Evolutionary conservation across 192 early-diverging fungal genomes (phyloP), one percentile per base, ranked within the genome.

Genomic region (Entomortierella parvispora): DNA sequence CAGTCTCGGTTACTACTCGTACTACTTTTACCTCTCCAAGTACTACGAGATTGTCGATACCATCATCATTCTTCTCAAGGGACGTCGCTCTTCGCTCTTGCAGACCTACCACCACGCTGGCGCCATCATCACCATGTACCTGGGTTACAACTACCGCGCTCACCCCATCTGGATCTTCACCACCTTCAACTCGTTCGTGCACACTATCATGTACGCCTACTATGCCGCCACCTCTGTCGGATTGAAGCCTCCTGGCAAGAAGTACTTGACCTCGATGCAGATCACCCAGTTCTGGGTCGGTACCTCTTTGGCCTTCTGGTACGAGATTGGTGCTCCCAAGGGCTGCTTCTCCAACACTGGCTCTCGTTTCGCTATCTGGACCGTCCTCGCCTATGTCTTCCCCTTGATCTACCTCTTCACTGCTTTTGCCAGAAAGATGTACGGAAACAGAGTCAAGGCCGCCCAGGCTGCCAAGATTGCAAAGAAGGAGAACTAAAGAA

Each of bases 11-110:
- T 88, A 88, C 79, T 91, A 87, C 77, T 83, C 86, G 46, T 93
- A 89, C 61, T 79, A 90, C 71, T 93, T 93, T 62, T 93, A 93
- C 80, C 84, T 93, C 42, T 88, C 86, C 82, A 93, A 93, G 79
- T 93, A 88, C 78, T 93, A 91, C 78, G 91, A 93, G 78, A 83
- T 93, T 29, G 68, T 93, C 22, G 91, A 93, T 65, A 93, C 91
- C 33, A 86, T 89, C 82, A 91, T 93, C 66, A 88, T 93, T 57
- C 64, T 93, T 37, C 77, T 90, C 45, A 91, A 92, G 68, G 90
- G 89, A 6, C 82, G 83, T 40, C 70, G 69, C 31, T 85, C 88
- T 7, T 88, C 86, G 17, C 77, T 89, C 20, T 78, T 92, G 54
- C 90, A 92, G 75, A 87, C 85, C 53, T 92, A 90, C 84, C 91